Evolutionary conservation across 352 stramenopile genomes (phyloP).

Genomic region (Pilasporangium apinafurcum): DNA sequence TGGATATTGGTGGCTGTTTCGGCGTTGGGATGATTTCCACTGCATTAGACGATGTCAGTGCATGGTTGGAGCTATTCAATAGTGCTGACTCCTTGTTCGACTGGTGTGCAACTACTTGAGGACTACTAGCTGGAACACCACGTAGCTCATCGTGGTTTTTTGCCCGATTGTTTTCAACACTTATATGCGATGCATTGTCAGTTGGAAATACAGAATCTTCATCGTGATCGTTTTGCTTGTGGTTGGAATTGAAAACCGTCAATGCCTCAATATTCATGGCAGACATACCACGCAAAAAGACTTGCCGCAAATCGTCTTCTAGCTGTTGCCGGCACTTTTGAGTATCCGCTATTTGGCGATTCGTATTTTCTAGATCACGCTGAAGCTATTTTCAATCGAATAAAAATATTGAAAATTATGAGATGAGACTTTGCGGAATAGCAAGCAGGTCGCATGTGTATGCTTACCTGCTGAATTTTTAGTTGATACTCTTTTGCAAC

Average conservation of each 20-base stretch:
- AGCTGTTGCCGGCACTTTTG: constrained; percentile 37
- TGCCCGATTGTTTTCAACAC: neutral
- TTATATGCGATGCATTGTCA: too few species aligned
- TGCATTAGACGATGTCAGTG: constrained; percentile 2
- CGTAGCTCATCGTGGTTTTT: neutral
- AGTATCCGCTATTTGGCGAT: constrained; percentile 18
- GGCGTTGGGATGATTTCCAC: neutral
- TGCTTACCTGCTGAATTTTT: constrained; percentile 27
- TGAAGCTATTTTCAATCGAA: constrained; percentile 18
- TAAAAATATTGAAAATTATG: neutral
- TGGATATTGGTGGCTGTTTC: neutral
- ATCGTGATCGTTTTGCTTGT: constrained; percentile 12
- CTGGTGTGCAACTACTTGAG: too few species aligned
- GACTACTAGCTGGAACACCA: neutral
- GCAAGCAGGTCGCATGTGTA: neutral
- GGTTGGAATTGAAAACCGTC: constrained; percentile 48
- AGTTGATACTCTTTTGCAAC: constrained; percentile 29
- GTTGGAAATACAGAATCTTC: too few species aligned
- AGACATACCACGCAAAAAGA: constrained; percentile 66
- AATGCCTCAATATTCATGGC: constrained; percentile 76
- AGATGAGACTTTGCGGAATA: neutral
- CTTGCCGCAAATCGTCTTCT: constrained; percentile 54
- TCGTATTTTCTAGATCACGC: constrained; percentile 29
- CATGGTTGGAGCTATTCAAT: constrained; percentile 1
- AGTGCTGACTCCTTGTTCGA: neutral